Base-by-base conservation (phyloP, 495 filamentous ascomycete genomes). In the Cercophora scortea region DNA sequence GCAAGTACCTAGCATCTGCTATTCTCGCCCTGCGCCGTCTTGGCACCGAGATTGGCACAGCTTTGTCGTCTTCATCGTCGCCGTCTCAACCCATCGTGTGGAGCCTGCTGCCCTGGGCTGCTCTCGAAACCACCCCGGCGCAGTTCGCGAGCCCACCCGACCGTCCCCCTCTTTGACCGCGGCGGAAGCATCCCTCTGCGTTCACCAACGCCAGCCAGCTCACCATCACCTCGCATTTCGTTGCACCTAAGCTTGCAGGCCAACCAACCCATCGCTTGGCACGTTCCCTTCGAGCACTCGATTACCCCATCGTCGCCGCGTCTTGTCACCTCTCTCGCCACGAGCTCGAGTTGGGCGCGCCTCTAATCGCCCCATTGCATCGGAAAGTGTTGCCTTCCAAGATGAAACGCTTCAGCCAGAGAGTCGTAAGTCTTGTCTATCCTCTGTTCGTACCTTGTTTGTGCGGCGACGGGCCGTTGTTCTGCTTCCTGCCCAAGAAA, bases 391-490 rank as follows among this genome's bases (percentile, higher is more conserved):
- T 69, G 69, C 66, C 69, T 63, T 63, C 67, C 57, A 90, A 81
- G 74, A 97, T 98, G 93, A 96, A 96, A 77, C 85, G 89, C 66
- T 95, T 98, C 72, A 87, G 93, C 75, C 89, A 95, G 77, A 86
- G 87, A 86, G 94, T 97, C 76, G 92, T 95, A 79, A 79, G 92
- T 86, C 45, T 8, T 32, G 16, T 40, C 34, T 13, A 39, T 11
- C 10, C 46, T n/a, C 32, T 35, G 8, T 7, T 35, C 33, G 17
- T 47, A 11, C 1, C 15, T 39, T 25, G 18, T 12, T 10, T 5
- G 9, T 33, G 19, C 17, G 41, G 34, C 40, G 10, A 18, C 9
- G 36, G 40, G 46, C 55, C 17, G 17, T 15, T 44, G 42, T 16
- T 46, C 17, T 46, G 25, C 25, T 43, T 43, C 41, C 16, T 17